These are phyloP conservation scores for Saccharum hybrid DNA, from an alignment of 202 grass and related monocot species.

Conservation along the genomic window DNA sequence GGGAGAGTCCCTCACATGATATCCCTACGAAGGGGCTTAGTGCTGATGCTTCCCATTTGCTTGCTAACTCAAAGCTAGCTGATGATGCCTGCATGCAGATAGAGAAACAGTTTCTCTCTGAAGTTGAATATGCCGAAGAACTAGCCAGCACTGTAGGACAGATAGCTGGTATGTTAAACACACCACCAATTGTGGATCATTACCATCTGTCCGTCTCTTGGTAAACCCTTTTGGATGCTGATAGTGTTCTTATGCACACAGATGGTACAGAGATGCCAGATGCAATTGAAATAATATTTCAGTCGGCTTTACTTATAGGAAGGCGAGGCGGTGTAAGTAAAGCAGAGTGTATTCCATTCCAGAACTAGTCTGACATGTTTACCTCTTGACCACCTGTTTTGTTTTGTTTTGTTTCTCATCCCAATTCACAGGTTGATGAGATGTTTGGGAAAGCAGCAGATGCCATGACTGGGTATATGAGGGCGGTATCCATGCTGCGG, in stretches of 20 bases:
- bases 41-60: slow-evolving; percentile 47
- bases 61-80: slow-evolving; percentile 52
- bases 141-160: slow-evolving; percentile 67
- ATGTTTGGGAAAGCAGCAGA: slow-evolving; percentile 69
- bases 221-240: slow-evolving; percentile 32
- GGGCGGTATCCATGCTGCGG: slow-evolving; percentile 67
- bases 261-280: slow-evolving; percentile 90
- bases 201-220: slow-evolving; percentile 16
- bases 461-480: slow-evolving; percentile 66
- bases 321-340: slow-evolving; percentile 90
- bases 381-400: neutral
- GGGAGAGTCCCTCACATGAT: slow-evolving; percentile 60
- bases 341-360: slow-evolving; percentile 26
- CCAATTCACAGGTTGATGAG: slow-evolving; percentile 76
- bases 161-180: slow-evolving; percentile 62
- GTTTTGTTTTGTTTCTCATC: slow-evolving; percentile 30
- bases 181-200: slow-evolving; percentile 27
- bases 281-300: slow-evolving; percentile 97
- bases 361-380: slow-evolving; percentile 21
- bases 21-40: slow-evolving; percentile 44
- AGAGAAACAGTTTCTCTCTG: slow-evolving; percentile 76
- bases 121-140: slow-evolving; percentile 81
- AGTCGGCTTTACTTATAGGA: slow-evolving; percentile 74
- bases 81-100: slow-evolving; percentile 59
- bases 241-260: slow-evolving; percentile 58